These are phyloP conservation scores for Geosmithia putterillii DNA, from an alignment of 2,329 filamentous ascomycete species.

Conservation along the genomic window DNA sequence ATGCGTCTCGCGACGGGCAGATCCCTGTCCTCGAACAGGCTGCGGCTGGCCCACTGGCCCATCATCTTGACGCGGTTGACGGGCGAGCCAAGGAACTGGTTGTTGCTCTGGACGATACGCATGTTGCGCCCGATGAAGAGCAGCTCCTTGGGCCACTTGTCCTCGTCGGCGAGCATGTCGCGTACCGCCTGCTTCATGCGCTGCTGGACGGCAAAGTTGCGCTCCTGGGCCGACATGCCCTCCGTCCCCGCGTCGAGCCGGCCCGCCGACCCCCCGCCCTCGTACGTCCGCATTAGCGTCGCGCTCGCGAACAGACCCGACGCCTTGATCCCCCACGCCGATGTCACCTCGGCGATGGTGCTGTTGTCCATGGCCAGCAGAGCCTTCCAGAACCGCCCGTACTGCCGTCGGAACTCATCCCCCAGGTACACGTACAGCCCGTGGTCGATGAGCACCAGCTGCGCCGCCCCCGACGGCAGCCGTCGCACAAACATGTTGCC, in stretches of 20 bases:
- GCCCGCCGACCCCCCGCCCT: conserved; percentile 52
- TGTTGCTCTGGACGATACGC: conserved; percentile 87
- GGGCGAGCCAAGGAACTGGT: conserved; percentile 78
- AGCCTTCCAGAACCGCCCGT: conserved; percentile 84
- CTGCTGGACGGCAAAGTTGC: conserved; percentile 82
- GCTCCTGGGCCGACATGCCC: conserved; percentile 48
- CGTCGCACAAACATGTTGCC: conserved; percentile 95
- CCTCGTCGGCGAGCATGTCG: conserved; percentile 69
- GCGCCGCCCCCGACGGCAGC: conserved; percentile 65
- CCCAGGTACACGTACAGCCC: conserved; percentile 91
- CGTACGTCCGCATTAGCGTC: conserved; percentile 81
- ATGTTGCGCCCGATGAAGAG: conserved; percentile 88
- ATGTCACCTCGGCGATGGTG: conserved; percentile 60
- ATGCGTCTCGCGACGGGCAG: conserved; percentile 50
- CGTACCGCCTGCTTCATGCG: conserved; percentile 59
- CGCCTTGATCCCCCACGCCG: conserved; percentile 77
- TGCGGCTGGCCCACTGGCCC: conserved; percentile 76
- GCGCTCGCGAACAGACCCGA: conserved; percentile 85
- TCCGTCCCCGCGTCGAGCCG: conserved; percentile 54
- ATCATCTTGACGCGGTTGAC: conserved; percentile 94
- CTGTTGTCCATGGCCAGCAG: conserved; percentile 88
- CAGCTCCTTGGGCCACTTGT: conserved; percentile 80
- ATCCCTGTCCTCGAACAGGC: conserved; percentile 63
- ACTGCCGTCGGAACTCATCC: conserved; percentile 72
- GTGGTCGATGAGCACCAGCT: conserved; percentile 94